Base-by-base conservation (phyloP, 257 asterid genomes). In the Hygrophila difformis region DNA sequence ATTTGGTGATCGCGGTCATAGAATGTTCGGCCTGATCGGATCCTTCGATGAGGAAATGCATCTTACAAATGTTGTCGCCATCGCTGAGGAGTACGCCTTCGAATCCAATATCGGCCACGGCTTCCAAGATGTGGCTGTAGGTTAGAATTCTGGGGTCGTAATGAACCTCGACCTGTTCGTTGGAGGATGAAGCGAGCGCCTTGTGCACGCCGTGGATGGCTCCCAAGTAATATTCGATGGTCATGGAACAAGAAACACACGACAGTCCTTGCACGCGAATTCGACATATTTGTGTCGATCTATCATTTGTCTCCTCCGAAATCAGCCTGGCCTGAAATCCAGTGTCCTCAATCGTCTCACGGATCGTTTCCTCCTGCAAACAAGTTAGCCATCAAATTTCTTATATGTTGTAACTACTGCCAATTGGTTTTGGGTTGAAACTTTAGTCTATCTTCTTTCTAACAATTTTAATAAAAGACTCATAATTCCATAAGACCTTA, bases 231-330 rank as follows among this genome's bases (percentile, higher is more conserved):
- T 69, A 62, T 50, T 79, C 76, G 5, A 79, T 64, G 2, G 85
- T 75, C 53, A 69, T 57, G 57, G 80, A 70, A 14, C 86, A 76
- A 3, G 82, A 76, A 21, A 76, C 50, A 45, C 86, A 80, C 31
- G 65, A 63, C 62, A 80, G 73, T 17, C 70, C 77, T 49, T 52
- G 51, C 38, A 77, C 65, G 35, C 22, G 72, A 37, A 76, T 55
- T 42, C 69, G 55, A 52, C 92, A 73, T 11, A 66, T 51, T 61
- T 56, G 75, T 1, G 66, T 53, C 12, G 59, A 21, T 52, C 55
- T 62, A 49, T 69, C 61, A 4, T 23, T 47, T 18, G 41, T 22
- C 13, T 74, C 83, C 28, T 71, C 75, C 33, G 66, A 12, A 2
- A 66, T 47, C 46, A 76, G 18, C 5, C 35, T 51, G 12, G 81